Percentiles rank a stretch among this genome's conserved stretches.
Conservation (phyloP, 2,329 filamentous ascomycete genomes). For the Penicillium sp. region DNA sequence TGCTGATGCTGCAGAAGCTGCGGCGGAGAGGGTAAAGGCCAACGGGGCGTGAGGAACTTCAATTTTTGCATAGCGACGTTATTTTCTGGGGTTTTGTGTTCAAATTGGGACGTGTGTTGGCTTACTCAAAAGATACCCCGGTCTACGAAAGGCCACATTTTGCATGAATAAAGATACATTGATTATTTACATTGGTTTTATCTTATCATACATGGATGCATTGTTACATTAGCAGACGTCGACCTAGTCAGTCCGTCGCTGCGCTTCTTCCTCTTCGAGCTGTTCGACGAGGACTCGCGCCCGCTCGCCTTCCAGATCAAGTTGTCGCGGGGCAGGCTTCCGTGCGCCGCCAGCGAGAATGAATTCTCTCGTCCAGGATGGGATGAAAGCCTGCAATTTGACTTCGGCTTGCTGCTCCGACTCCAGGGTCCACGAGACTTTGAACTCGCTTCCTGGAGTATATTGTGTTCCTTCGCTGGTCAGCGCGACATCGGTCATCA, state of each 20-base stretch:
- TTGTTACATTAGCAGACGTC: conserved; percentile 12
- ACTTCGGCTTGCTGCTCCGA: conserved; percentile 55
- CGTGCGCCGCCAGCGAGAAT: conserved; percentile 47
- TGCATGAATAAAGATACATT: conserved; percentile 24
- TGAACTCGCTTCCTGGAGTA: conserved; percentile 67
- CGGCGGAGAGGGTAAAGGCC: conserved; percentile 10
- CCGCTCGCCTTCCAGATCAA: conserved; percentile 39
- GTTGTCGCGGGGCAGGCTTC: conserved; percentile 37
- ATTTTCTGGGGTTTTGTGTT: conserved; percentile 1
- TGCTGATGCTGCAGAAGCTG: conserved; percentile 39
- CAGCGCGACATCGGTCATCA: conserved; percentile 81
- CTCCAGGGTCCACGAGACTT: conserved; percentile 58
- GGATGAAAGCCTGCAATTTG: conserved; percentile 80
- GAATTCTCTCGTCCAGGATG: conserved; percentile 69
- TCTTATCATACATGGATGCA: conserved; percentile 32
- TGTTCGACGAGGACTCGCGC: conserved; percentile 47
- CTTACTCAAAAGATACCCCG: conserved; percentile 35
- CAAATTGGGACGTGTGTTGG: conserved; percentile 2
- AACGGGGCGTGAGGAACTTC: conserved; percentile 14
- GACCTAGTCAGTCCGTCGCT: conserved; percentile 34
- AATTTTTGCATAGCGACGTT: conserved; percentile 4
- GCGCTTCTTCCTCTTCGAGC: conserved; percentile 41
- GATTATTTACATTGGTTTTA: conserved; percentile 31
- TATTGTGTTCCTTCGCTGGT: conserved; percentile 70
- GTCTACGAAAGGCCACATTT: conserved; percentile 11